Conservation (phyloP, 169 alveolate species). For the Plasmodium inui region DNA sequence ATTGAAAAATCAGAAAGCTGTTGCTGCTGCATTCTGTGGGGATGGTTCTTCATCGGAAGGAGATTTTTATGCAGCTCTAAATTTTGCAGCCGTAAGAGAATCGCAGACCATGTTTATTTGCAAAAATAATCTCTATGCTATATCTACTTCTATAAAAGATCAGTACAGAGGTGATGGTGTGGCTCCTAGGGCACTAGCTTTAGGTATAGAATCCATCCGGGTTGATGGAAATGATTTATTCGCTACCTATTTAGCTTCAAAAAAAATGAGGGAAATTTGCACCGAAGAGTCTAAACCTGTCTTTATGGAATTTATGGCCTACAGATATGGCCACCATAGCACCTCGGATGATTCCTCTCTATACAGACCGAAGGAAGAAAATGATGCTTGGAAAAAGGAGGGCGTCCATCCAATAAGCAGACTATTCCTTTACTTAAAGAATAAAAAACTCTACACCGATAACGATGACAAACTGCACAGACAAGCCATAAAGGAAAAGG, state of each 20-base stretch:
- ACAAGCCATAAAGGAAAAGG: slow-evolving; percentile 83
- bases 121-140: slow-evolving; percentile 96
- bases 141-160: slow-evolving; percentile 94
- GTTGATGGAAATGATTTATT: slow-evolving; percentile 94
- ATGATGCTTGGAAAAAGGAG: slow-evolving; percentile 88
- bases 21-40: slow-evolving; percentile 94
- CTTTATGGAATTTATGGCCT: slow-evolving; percentile 94
- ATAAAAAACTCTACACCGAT: slow-evolving; percentile 79
- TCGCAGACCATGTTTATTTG: slow-evolving; percentile 95
- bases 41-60: slow-evolving; percentile 99
- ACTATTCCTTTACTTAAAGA: slow-evolving; percentile 78
- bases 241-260: slow-evolving; percentile 94
- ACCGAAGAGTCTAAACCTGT: slow-evolving; percentile 90
- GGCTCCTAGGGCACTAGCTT: slow-evolving; percentile 95
- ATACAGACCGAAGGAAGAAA: slow-evolving; percentile 92
- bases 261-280: slow-evolving; percentile 91
- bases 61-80: slow-evolving; percentile 95
- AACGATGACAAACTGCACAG: slow-evolving; percentile 79
- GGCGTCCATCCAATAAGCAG: slow-evolving; percentile 89
- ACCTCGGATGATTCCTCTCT: slow-evolving; percentile 95
- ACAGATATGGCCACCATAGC: slow-evolving; percentile 96
- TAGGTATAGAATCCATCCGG: slow-evolving; percentile 92
- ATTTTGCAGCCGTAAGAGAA: slow-evolving; percentile 94
- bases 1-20: slow-evolving; percentile 87
- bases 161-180: slow-evolving; percentile 97